A percentile compares a stretch with the other conserved stretches of the same genome.
Evolutionary conservation across 495 filamentous ascomycete species (phyloP).

Genomic region (Chaetomium tenue): DNA sequence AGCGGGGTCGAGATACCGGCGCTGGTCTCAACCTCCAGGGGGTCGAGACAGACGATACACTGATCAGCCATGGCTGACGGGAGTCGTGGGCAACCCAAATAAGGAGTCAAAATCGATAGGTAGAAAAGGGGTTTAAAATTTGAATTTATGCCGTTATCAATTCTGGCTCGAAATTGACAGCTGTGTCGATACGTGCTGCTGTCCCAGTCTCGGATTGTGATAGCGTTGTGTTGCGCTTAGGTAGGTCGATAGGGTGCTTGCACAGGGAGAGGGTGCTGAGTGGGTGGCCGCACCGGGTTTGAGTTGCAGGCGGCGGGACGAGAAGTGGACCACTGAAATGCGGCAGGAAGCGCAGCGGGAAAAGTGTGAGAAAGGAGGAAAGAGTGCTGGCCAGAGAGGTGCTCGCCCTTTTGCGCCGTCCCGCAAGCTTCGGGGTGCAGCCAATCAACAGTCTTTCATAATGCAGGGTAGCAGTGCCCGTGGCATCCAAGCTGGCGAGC

Average conservation of each 20-base stretch:
- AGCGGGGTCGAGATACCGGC: constrained; percentile 22
- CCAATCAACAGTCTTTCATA: constrained; percentile 21
- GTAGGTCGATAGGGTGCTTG: background rate
- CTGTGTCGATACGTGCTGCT: constrained; percentile 13
- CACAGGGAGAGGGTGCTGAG: background rate
- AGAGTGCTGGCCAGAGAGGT: constrained; percentile 22
- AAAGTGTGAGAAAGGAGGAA: constrained; percentile 26
- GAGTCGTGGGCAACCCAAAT: constrained; percentile 9
- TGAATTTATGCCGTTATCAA: constrained; percentile 5
- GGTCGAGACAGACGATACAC: constrained; percentile 94
- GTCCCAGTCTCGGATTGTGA: background rate
- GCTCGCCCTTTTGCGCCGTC: constrained; percentile 21
- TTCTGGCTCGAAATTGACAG: constrained; percentile 5
- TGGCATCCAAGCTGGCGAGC: constrained; percentile 10
- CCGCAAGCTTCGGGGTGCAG: constrained; percentile 15
- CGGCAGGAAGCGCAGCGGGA: constrained; percentile 8
- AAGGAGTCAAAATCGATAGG: background rate
- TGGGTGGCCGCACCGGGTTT: constrained; percentile 5
- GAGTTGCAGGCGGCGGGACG: background rate
- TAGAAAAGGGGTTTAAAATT: constrained; percentile 42
- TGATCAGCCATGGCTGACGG: constrained; percentile 72
- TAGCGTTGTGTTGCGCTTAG: background rate
- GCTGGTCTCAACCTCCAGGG: constrained; percentile 59
- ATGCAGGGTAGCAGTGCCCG: constrained; percentile 12
- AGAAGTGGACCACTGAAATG: constrained; percentile 8